phyloP scores from a whole-genome alignment of 306 rosid genomes.

The Pueraria montana region DNA sequence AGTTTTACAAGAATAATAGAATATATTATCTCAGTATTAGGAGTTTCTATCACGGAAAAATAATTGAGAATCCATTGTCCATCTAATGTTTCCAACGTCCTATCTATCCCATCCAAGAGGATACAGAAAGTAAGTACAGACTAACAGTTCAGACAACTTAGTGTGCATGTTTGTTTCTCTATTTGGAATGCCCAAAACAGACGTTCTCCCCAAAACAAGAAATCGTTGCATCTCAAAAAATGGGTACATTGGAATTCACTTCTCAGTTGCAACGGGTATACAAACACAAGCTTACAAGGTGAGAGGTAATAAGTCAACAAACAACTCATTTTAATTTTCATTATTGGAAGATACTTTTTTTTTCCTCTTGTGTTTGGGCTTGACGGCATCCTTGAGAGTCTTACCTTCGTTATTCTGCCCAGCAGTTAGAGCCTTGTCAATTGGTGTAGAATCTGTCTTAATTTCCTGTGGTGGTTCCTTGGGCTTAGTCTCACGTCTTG shows the following conservation, averaged over 20 bases:
- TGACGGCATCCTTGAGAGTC: constrained; percentile 86
- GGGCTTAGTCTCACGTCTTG: constrained; percentile 50
- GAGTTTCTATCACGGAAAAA: background rate
- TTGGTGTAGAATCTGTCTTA: constrained; percentile 45
- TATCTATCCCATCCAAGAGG: background rate
- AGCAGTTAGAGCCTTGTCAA: constrained; percentile 43
- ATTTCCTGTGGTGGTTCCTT: constrained; percentile 59
- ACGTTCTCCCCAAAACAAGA: background rate
- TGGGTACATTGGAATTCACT: background rate
- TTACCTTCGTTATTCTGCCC: constrained; percentile 59
- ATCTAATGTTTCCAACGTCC: constrained; percentile 39
- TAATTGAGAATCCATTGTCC: background rate
- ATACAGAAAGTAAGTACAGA: too few relatives aligned
- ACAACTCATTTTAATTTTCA: constrained; percentile 55
- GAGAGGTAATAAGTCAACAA: background rate
- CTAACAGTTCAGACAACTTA: constrained; percentile 30
- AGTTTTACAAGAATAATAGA: too few relatives aligned
- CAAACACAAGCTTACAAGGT: constrained; percentile 31
- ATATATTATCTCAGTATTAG: background rate
- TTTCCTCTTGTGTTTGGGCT: constrained; percentile 75
- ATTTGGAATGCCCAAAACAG: background rate
- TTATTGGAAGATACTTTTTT: constrained; percentile 57
- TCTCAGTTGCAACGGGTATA: constrained; percentile 1
- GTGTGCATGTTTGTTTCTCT: background rate
- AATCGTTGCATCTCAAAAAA: background rate